A percentile compares a stretch with the other conserved stretches of the same genome.
These are phyloP conservation scores for Claviceps sp. DNA, from an alignment of 2,329 filamentous ascomycete species.

Conservation along the genomic window DNA sequence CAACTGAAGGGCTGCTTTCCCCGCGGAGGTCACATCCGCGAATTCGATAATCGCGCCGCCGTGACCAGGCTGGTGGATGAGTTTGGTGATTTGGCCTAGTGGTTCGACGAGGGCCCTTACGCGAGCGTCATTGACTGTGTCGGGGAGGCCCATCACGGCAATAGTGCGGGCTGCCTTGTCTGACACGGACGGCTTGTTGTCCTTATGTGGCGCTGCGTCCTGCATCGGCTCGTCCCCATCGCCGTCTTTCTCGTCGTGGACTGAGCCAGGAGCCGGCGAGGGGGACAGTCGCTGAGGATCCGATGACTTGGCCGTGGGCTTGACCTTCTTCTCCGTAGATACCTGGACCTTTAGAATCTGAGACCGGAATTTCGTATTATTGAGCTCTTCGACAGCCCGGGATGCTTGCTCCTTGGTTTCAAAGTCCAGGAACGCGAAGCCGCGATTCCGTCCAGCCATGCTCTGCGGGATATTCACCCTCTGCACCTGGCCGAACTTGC, in stretches of 20 bases:
- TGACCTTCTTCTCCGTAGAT: conserved; percentile 42
- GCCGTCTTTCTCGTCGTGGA: conserved; percentile 24
- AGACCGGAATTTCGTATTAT: conserved; percentile 56
- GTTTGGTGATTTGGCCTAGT: conserved; percentile 57
- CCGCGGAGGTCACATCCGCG: conserved; percentile 52
- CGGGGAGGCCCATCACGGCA: conserved; percentile 72
- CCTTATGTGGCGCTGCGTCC: conserved; percentile 10
- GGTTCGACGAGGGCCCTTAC: conserved; percentile 60
- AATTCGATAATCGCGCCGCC: conserved; percentile 82
- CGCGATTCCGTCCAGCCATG: conserved; percentile 55
- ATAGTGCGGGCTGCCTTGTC: conserved; percentile 57
- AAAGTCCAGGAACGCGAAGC: conserved; percentile 72
- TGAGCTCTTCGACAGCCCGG: conserved; percentile 50
- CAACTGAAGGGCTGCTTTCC: conserved; percentile 52
- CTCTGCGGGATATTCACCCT: conserved; percentile 58
- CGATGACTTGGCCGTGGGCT: conserved; percentile 35
- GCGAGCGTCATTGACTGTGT: conserved; percentile 82
- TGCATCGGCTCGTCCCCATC: conserved; percentile 18
- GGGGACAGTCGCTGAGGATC: conserved; percentile 18
- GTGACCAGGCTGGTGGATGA: conserved; percentile 69
- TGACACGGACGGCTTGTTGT: conserved; percentile 25
- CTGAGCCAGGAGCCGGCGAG: conserved; percentile 21
- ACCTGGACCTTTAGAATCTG: conserved; percentile 55
- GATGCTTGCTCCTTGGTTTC: conserved; percentile 55
- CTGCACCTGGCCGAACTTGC: conserved; percentile 62